Conservation (phyloP, 345 rosid genomes). For the Lepidium sativum region DNA sequence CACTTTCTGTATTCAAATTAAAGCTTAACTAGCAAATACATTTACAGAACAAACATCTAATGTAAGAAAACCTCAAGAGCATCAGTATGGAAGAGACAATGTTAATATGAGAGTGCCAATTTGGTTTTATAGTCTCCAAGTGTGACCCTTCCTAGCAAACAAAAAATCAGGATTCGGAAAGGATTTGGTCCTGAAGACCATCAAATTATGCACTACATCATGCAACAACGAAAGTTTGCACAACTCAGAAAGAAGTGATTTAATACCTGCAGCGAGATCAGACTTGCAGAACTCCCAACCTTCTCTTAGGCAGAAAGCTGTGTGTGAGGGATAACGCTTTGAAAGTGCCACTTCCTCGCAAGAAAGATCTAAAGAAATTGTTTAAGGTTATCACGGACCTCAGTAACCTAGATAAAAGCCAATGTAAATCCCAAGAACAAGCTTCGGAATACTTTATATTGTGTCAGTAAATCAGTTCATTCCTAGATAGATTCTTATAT, state of each 20-base stretch:
- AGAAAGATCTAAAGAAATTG: constrained; percentile 60
- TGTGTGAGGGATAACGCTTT: constrained; percentile 79
- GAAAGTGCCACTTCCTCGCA: constrained; percentile 78
- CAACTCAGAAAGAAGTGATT: constrained; percentile 12
- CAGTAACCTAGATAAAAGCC: too few species aligned
- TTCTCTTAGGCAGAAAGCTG: constrained; percentile 84
- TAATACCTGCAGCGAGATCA: constrained; percentile 73
- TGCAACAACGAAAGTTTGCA: not conserved
- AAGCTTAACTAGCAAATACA: not conserved
- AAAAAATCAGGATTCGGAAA: not conserved
- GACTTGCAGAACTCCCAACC: constrained; percentile 96
- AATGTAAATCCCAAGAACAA: not conserved
- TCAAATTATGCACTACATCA: constrained; percentile 7
- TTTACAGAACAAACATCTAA: not conserved
- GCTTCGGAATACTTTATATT: not conserved
- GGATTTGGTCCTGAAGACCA: not conserved
- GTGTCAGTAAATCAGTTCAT: not conserved
- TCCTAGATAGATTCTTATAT: not conserved
- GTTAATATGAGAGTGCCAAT: not conserved
- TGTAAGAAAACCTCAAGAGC: not conserved
- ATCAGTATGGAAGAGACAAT: not conserved
- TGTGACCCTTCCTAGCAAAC: not conserved
- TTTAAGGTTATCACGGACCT: too few species aligned
- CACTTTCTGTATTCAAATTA: not conserved
- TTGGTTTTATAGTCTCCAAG: not conserved